Percentiles rank a stretch among this genome's conserved stretches.
These are phyloP conservation scores for Talinum fruticosum DNA, from an alignment of 148 eudicot genomes.

Conservation along the genomic window DNA sequence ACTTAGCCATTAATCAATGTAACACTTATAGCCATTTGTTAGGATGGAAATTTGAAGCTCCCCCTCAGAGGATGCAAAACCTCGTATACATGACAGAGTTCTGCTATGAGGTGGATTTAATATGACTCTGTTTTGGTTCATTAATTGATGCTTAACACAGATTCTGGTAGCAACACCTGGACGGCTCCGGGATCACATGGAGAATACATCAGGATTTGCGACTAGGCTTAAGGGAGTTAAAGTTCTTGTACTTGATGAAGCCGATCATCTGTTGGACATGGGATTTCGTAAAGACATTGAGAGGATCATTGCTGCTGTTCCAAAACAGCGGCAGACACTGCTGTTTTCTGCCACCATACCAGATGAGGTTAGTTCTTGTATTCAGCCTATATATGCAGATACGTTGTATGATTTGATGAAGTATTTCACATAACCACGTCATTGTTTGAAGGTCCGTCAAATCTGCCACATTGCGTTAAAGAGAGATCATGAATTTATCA, in stretches of 20 bases:
- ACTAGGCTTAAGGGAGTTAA: conserved; percentile 90
- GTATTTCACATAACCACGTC: neutral
- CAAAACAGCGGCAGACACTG: conserved; percentile 93
- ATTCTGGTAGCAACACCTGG: conserved; percentile 98
- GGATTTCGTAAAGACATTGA: conserved; percentile 95
- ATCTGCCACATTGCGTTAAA: conserved; percentile 83
- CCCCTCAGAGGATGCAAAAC: neutral
- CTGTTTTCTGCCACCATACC: conserved; percentile 94
- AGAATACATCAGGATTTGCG: conserved; percentile 89
- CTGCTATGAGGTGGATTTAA: neutral
- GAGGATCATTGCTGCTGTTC: conserved; percentile 76
- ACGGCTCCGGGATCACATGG: conserved; percentile 84
- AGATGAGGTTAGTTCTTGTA: conserved; percentile 50
- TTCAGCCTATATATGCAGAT: conserved; percentile 1
- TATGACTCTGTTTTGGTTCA: neutral
- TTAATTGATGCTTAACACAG: conserved; percentile 34
- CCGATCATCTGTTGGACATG: conserved; percentile 95
- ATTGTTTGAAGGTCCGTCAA: conserved; percentile 69
- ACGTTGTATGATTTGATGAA: conserved; percentile 11
- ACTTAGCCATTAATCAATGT: neutral
- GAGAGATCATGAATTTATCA: conserved; percentile 82
- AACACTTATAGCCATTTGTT: neutral
- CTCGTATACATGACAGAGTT: neutral
- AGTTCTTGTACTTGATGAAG: conserved; percentile 96
- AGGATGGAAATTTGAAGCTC: neutral